phyloP scores from a whole-genome alignment of 306 rosid species.

The Ammopiptanthus mongolicus region DNA sequence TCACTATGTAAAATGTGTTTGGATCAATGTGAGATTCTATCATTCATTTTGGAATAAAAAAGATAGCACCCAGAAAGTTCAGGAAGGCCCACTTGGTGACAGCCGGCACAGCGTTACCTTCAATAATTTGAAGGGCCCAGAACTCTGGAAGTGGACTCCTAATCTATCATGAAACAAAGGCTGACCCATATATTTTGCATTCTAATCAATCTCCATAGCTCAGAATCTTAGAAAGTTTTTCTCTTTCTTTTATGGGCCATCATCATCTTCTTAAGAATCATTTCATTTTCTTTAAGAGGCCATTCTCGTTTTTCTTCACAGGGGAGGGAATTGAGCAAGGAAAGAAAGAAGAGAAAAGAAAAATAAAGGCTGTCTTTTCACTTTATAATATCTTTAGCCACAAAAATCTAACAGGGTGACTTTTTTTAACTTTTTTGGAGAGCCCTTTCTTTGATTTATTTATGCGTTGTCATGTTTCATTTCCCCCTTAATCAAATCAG shows the following conservation, averaged over 20 bases:
- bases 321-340: slow-evolving; percentile 3
- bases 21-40: neutral
- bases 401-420: neutral
- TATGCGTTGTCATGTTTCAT: neutral
- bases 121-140: slow-evolving; percentile 35
- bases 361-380: slow-evolving; percentile 7
- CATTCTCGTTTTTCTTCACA: slow-evolving; percentile 14
- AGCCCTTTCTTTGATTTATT: slow-evolving; percentile 10
- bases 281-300: slow-evolving; percentile 6
- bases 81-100: neutral
- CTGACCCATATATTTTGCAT: slow-evolving; percentile 6
- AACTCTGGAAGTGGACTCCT: slow-evolving; percentile 13
- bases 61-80: neutral
- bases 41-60: neutral
- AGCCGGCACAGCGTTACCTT: slow-evolving; percentile 22
- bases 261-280: slow-evolving; percentile 8
- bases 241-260: slow-evolving; percentile 25
- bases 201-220: slow-evolving; percentile 12
- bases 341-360: slow-evolving; percentile 21
- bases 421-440: neutral
- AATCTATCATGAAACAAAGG: neutral
- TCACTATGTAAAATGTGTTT: too few relatives aligned
- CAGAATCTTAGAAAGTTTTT: slow-evolving; percentile 25
- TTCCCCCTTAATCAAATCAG: neutral
- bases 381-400: slow-evolving; percentile 11